A percentile compares a stretch with the other conserved stretches of the same genome.
phyloP scores from a whole-genome alignment of 2,329 filamentous ascomycete genomes.

The Paraphaeosphaeria sporulosa region DNA sequence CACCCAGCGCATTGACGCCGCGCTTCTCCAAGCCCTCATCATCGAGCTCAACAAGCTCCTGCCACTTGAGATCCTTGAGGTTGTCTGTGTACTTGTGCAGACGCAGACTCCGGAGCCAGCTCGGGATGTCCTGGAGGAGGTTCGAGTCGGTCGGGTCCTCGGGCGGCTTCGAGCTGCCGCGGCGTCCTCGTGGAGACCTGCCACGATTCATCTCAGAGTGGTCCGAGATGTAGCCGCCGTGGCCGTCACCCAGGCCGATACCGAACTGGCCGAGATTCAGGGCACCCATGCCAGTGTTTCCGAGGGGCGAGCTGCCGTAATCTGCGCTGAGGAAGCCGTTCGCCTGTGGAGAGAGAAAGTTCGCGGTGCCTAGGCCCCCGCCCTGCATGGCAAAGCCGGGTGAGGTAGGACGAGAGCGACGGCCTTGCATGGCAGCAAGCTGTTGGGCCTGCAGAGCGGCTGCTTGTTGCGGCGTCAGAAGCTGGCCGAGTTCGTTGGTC shows the following conservation, averaged over 20 bases:
- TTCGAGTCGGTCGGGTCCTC: slow-evolving; percentile 94
- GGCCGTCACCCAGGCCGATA: slow-evolving; percentile 58
- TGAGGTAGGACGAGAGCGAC: slow-evolving; percentile 87
- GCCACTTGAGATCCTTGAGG: slow-evolving; percentile 96
- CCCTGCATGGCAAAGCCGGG: slow-evolving; percentile 83
- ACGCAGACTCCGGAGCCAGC: slow-evolving; percentile 91
- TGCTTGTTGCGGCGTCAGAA: slow-evolving; percentile 69
- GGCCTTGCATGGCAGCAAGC: slow-evolving; percentile 79
- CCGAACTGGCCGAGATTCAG: slow-evolving; percentile 78
- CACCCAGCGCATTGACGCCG: slow-evolving; percentile 93
- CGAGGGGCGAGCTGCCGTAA: slow-evolving; percentile 73
- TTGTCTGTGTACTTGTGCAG: slow-evolving; percentile 99
- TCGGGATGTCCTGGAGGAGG: slow-evolving; percentile 92
- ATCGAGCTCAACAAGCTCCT: slow-evolving; percentile 87
- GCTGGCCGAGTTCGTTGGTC: slow-evolving; percentile 92
- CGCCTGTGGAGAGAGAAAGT: slow-evolving; percentile 87
- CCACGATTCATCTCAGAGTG: slow-evolving; percentile 91
- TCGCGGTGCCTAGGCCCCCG: slow-evolving; percentile 66
- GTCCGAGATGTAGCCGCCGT: slow-evolving; percentile 79
- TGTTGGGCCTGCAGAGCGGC: slow-evolving; percentile 73
- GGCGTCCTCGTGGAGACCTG: slow-evolving; percentile 87
- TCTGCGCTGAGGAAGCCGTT: slow-evolving; percentile 94
- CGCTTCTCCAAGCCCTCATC: slow-evolving; percentile 92
- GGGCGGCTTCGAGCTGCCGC: slow-evolving; percentile 95
- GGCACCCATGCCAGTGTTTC: slow-evolving; percentile 75